A percentile compares a stretch with the other conserved stretches of the same genome.
phyloP scores from a whole-genome alignment of 2,329 filamentous ascomycete genomes.

The Phoma sp. region DNA sequence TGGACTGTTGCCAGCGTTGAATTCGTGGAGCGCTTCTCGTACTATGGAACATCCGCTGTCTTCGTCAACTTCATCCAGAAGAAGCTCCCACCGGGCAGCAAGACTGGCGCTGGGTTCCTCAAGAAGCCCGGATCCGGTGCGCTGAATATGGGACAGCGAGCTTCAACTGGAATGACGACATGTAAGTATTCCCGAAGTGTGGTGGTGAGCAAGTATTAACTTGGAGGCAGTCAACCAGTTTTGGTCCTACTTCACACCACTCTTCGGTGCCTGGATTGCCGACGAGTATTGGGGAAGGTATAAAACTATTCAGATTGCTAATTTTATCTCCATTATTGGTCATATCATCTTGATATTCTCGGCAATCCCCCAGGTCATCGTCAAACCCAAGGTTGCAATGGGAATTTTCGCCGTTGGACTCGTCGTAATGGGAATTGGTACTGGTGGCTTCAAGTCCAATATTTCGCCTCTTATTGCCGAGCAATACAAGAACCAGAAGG shows the following conservation, averaged over 20 bases:
- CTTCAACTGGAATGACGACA: constrained; percentile 60
- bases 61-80: constrained; percentile 51
- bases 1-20: constrained; percentile 49
- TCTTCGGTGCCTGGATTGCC: constrained; percentile 65
- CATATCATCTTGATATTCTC: constrained; percentile 64
- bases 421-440: constrained; percentile 70
- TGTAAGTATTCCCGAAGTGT: constrained; percentile 29
- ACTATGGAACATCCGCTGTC: constrained; percentile 49
- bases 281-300: constrained; percentile 69
- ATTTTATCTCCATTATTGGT: constrained; percentile 64
- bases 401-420: constrained; percentile 64
- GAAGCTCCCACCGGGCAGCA: constrained; percentile 40
- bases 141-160: constrained; percentile 63
- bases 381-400: constrained; percentile 58
- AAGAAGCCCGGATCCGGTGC: constrained; percentile 52
- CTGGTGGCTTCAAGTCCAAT: constrained; percentile 75
- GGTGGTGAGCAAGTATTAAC: neutral
- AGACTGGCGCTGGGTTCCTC: constrained; percentile 45
- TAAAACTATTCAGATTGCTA: constrained; percentile 65
- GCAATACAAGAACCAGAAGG: constrained; percentile 55
- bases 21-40: constrained; percentile 47
- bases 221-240: constrained; percentile 57
- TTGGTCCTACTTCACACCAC: constrained; percentile 65
- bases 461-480: constrained; percentile 66
- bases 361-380: constrained; percentile 61